Conservation (phyloP, 108 stramenopile species). For the Stephanodiscus triporus region DNA sequence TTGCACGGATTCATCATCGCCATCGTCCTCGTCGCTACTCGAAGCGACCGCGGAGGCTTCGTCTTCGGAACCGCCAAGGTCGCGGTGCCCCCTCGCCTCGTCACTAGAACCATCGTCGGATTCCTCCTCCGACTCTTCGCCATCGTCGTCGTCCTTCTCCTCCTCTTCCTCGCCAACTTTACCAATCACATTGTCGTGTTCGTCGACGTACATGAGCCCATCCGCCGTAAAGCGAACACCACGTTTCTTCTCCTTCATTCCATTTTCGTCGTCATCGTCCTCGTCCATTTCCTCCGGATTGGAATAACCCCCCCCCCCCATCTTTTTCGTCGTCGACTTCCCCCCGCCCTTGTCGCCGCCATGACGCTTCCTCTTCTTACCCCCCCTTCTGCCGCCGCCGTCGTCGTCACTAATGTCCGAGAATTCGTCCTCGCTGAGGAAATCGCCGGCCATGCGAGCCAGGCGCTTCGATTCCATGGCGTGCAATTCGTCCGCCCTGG, state of each 20-base stretch:
- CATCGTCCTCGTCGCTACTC: slow-evolving; percentile 28
- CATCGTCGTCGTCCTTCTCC: background rate
- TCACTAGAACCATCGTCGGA: slow-evolving; percentile 24
- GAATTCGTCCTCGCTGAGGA: slow-evolving; percentile 79
- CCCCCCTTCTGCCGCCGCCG: slow-evolving; percentile 2
- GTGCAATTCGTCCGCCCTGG: slow-evolving; percentile 87
- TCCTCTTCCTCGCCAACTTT: slow-evolving; percentile 60
- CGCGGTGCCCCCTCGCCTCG: slow-evolving; percentile 4
- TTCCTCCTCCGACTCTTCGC: slow-evolving; percentile 23
- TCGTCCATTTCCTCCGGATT: slow-evolving; percentile 72
- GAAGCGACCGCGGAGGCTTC: slow-evolving; percentile 45
- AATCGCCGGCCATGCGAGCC: slow-evolving; percentile 92
- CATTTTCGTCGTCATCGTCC: slow-evolving; percentile 63
- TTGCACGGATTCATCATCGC: slow-evolving; percentile 37
- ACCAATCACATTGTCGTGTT: slow-evolving; percentile 67
- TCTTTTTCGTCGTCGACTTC: slow-evolving; percentile 37
- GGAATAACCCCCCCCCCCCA: slow-evolving; percentile 3
- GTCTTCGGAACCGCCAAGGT: slow-evolving; percentile 37
- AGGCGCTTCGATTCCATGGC: slow-evolving; percentile 88
- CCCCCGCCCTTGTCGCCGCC: slow-evolving; percentile 14
- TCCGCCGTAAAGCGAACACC: slow-evolving; percentile 81
- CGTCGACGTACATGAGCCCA: slow-evolving; percentile 79
- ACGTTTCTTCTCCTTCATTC: slow-evolving; percentile 45
- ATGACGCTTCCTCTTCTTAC: slow-evolving; percentile 21
- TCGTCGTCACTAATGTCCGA: slow-evolving; percentile 82